phyloP scores from a whole-genome alignment of 768 basidiomycete species.

The Mycena polygramma region DNA sequence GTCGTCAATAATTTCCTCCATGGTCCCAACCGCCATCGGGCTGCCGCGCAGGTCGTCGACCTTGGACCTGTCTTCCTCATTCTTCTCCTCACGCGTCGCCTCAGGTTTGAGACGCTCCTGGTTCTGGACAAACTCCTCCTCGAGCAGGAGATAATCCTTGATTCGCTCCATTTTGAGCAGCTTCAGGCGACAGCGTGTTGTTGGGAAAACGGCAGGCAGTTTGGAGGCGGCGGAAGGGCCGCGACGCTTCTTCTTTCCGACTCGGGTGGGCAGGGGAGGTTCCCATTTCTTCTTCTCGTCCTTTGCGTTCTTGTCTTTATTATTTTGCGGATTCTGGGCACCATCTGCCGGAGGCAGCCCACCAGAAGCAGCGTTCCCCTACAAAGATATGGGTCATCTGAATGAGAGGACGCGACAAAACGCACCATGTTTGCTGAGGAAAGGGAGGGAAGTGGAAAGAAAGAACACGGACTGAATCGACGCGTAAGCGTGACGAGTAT shows the following conservation, averaged over 20 bases:
- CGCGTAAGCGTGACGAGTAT: conserved; percentile 62
- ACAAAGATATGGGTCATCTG: conserved; percentile 3
- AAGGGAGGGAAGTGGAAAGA: conserved; percentile 29
- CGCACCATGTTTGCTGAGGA: conserved; percentile 41
- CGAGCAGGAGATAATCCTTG: conserved; percentile 96
- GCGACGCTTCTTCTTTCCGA: conserved; percentile 96
- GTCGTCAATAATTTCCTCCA: conserved; percentile 98
- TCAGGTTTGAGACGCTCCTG: conserved; percentile 93
- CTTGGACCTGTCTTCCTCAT: conserved; percentile 92
- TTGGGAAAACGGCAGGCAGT: conserved; percentile 93
- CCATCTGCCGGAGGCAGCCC: conserved; percentile 61
- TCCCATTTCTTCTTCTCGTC: conserved; percentile 95
- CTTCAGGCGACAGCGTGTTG: conserved; percentile 94
- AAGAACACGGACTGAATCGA: conserved; percentile 36
- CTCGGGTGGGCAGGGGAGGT: conserved; percentile 95
- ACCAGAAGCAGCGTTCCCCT: conserved; percentile 87
- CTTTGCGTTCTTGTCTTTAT: conserved; percentile 52
- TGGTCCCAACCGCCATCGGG: conserved; percentile 97
- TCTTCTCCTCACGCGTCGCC: conserved; percentile 91
- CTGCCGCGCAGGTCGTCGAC: conserved; percentile 96
- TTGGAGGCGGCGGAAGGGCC: conserved; percentile 94
- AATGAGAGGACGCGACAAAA: conserved; percentile 23
- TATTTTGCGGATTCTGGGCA: conserved; percentile 61
- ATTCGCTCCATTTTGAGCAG: conserved; percentile 97
- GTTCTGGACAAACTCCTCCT: conserved; percentile 95